Percentiles rank a stretch among this genome's conserved stretches.
phyloP scores from a whole-genome alignment of 495 filamentous ascomycete species.

The Lasiosphaeria ovina region DNA sequence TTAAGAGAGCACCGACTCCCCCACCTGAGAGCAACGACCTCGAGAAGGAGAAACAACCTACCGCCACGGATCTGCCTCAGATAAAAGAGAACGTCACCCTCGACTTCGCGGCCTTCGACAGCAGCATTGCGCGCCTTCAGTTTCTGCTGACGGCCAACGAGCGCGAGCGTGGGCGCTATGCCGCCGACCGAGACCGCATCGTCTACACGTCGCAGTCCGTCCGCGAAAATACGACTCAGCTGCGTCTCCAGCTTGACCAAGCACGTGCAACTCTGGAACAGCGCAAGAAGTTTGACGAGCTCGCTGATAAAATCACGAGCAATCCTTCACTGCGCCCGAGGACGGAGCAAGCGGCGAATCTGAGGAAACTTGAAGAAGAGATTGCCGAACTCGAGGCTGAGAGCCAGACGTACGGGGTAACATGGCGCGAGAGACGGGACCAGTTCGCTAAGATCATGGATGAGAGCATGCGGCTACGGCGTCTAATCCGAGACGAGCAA shows the following conservation, averaged over 20 bases:
- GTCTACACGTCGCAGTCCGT: constrained; percentile 70
- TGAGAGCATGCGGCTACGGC: constrained; percentile 80
- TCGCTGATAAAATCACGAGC: constrained; percentile 81
- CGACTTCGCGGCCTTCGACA: constrained; percentile 89
- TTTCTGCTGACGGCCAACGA: constrained; percentile 80
- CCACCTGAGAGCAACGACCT: constrained; percentile 59
- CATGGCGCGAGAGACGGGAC: constrained; percentile 80
- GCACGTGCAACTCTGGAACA: constrained; percentile 73
- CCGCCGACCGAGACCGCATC: constrained; percentile 74
- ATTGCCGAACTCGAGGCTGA: constrained; percentile 84
- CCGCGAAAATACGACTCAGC: constrained; percentile 67
- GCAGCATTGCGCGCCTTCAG: constrained; percentile 82
- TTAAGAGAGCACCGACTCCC: constrained; percentile 61
- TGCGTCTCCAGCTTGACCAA: constrained; percentile 69
- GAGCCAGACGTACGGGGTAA: constrained; percentile 73
- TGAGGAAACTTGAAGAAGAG: constrained; percentile 80
- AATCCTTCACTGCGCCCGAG: constrained; percentile 76
- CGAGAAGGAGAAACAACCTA: neutral
- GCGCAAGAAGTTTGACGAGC: constrained; percentile 81
- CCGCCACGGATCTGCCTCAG: constrained; percentile 49
- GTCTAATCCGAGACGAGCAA: constrained; percentile 91
- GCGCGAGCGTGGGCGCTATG: constrained; percentile 83
- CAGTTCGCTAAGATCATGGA: constrained; percentile 91
- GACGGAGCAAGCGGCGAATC: constrained; percentile 74
- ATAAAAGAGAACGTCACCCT: constrained; percentile 80